These are phyloP conservation scores for Cryptococcus wingfieldii DNA, from an alignment of 1,284 basidiomycete species.

Conservation along the genomic window DNA sequence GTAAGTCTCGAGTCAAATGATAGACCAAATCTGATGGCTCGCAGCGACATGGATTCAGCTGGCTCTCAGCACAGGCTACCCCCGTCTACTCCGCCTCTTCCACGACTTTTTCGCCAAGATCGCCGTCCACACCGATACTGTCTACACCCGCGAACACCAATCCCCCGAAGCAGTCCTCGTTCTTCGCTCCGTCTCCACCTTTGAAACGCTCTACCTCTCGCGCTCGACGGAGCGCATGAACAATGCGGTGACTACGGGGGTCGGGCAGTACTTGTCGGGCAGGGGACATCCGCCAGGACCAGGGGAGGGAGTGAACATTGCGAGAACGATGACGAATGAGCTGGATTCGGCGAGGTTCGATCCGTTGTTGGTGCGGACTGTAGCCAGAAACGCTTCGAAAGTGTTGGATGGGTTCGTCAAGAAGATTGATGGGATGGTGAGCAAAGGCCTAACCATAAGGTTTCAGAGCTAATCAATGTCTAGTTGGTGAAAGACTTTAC, in stretches of 20 bases:
- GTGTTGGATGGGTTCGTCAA: constrained; percentile 64
- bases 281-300: constrained; percentile 65
- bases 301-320: constrained; percentile 69
- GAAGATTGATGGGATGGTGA: constrained; percentile 64
- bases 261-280: constrained; percentile 55
- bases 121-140: constrained; percentile 86
- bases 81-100: constrained; percentile 77
- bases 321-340: constrained; percentile 76
- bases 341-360: constrained; percentile 90
- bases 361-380: constrained; percentile 71
- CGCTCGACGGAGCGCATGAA: constrained; percentile 75
- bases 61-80: constrained; percentile 77
- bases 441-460: constrained; percentile 22
- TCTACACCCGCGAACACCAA: constrained; percentile 75
- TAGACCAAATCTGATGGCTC: too few species aligned
- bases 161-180: constrained; percentile 88
- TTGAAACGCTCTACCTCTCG: constrained; percentile 79
- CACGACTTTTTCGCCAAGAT: constrained; percentile 96
- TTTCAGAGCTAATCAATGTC: neutral
- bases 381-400: constrained; percentile 66
- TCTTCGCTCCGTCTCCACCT: constrained; percentile 70
- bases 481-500: constrained; percentile 73
- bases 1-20: too few species aligned
- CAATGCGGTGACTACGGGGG: constrained; percentile 69
- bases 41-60: constrained; percentile 67